Conservation (phyloP, 495 filamentous ascomycete genomes). For the Neurospora sp. region DNA sequence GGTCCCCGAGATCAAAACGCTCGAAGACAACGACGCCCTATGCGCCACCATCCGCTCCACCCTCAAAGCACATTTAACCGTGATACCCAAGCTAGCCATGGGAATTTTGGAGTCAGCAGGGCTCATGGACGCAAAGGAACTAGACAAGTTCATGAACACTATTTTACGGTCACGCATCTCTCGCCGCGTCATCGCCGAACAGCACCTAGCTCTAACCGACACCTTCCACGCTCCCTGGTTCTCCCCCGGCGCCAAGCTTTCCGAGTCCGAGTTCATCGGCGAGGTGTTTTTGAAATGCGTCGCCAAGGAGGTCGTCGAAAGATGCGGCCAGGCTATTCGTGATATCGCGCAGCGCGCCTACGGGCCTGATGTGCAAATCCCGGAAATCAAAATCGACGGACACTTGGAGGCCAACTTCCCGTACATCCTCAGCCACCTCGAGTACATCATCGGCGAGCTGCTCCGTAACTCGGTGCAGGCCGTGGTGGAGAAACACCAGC, state of each 20-base stretch:
- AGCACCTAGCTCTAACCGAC: slow-evolving; percentile 92
- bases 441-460: slow-evolving; percentile 95
- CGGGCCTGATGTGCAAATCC: slow-evolving; percentile 56
- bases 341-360: slow-evolving; percentile 63
- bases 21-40: slow-evolving; percentile 85
- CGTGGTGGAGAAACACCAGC: slow-evolving; percentile 57
- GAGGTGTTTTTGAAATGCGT: slow-evolving; percentile 94
- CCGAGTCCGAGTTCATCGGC: slow-evolving; percentile 79
- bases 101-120: slow-evolving; percentile 82
- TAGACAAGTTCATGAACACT: slow-evolving; percentile 94
- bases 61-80: slow-evolving; percentile 78
- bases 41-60: slow-evolving; percentile 72
- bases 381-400: slow-evolving; percentile 75
- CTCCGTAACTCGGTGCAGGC: slow-evolving; percentile 92
- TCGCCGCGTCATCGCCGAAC: slow-evolving; percentile 91
- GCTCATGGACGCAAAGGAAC: slow-evolving; percentile 63
- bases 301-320: slow-evolving; percentile 77
- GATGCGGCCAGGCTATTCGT: slow-evolving; percentile 63
- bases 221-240: slow-evolving; percentile 91
- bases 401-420: slow-evolving; percentile 87
- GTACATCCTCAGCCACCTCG: slow-evolving; percentile 89
- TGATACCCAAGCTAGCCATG: slow-evolving; percentile 90
- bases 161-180: slow-evolving; percentile 87
- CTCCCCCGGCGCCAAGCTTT: slow-evolving; percentile 67
- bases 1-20: slow-evolving; percentile 68